These are phyloP conservation scores for Fusarium algeriense DNA, from an alignment of 2,329 filamentous ascomycete species.

Conservation along the genomic window DNA sequence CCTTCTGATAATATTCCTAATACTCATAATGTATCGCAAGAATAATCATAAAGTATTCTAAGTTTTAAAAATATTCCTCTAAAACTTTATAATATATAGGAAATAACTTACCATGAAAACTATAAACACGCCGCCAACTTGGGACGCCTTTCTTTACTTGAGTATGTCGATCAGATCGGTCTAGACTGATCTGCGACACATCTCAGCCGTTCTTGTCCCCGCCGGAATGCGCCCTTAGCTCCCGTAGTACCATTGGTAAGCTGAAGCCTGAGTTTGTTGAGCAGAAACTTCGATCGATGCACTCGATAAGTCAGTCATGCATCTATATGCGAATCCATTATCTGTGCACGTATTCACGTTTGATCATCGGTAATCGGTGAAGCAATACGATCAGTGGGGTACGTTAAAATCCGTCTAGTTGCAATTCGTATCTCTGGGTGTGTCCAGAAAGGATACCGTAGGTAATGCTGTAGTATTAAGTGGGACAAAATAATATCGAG, in stretches of 20 bases:
- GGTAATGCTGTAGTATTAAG: not conserved
- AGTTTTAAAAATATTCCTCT: not conserved
- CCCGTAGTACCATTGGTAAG: constrained; percentile 12
- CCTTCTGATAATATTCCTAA: too few species aligned
- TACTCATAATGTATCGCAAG: too few species aligned
- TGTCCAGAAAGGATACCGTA: not conserved
- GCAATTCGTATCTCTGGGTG: not conserved
- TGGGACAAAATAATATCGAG: not conserved
- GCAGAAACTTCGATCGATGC: constrained; percentile 7
- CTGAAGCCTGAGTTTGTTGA: constrained; percentile 13
- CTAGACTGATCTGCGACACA: constrained; percentile 1
- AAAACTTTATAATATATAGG: not conserved
- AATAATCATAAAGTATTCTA: too few species aligned
- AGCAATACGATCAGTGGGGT: constrained; percentile 7
- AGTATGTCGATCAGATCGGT: constrained; percentile 14
- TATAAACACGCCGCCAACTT: not conserved
- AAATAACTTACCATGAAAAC: constrained; percentile 17
- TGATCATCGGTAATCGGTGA: constrained; percentile 8
- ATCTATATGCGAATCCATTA: constrained; percentile 5
- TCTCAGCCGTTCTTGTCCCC: constrained; percentile 15
- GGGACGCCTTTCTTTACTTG: not conserved
- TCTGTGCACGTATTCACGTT: constrained; percentile 1
- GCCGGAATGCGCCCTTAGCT: constrained; percentile 21
- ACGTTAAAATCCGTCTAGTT: not conserved
- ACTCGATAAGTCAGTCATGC: constrained; percentile 2